Conservation (phyloP, 169 alveolate genomes). For the Eimeria sp. region DNA sequence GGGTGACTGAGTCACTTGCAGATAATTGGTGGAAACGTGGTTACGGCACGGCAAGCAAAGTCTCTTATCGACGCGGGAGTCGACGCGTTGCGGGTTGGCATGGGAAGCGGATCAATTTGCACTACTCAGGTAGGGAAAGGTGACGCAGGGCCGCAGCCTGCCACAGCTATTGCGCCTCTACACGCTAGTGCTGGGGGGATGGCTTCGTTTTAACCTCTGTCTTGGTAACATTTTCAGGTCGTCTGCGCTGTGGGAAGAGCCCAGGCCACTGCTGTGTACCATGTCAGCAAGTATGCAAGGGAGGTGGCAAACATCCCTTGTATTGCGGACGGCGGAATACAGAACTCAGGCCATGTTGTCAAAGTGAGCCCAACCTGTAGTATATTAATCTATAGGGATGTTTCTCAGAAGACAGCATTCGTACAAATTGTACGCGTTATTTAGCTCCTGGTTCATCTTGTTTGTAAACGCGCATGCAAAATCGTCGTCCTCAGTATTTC, state of each 20-base stretch:
- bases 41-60: conserved; percentile 95
- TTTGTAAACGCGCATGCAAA: background rate
- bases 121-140: conserved; percentile 92
- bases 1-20: conserved; percentile 50
- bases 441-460: background rate
- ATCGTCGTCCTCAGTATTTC: background rate
- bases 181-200: background rate
- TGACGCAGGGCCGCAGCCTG: background rate
- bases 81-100: conserved; percentile 90
- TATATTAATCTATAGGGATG: background rate
- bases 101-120: conserved; percentile 98
- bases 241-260: conserved; percentile 96
- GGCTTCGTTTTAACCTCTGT: background rate
- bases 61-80: conserved; percentile 87
- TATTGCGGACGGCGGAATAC: conserved; percentile 98
- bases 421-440: background rate
- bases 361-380: conserved; percentile 87
- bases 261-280: conserved; percentile 96
- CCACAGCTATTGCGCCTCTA: too few species aligned
- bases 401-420: background rate
- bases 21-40: conserved; percentile 97
- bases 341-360: conserved; percentile 96
- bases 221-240: conserved; percentile 79
- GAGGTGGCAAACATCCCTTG: conserved; percentile 91
- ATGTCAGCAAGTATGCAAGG: conserved; percentile 93